Evolutionary conservation across 208 protist species (phyloP), one percentile per base, ranked within the genome.

Genomic region (Wallacemonas rigidus): DNA sequence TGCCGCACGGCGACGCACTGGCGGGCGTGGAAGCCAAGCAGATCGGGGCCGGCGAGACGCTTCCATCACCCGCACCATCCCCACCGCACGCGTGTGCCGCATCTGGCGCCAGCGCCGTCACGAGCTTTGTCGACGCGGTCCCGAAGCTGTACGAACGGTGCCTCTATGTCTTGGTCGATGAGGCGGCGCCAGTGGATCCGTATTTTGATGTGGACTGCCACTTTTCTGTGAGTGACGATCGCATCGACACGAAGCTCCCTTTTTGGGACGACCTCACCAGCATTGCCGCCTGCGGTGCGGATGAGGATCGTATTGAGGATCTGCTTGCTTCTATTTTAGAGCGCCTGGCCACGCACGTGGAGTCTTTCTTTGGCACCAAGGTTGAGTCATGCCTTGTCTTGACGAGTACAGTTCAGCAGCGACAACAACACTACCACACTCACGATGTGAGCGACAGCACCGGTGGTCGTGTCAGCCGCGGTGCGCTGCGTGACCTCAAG

Each of bases 131-230:
- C 12, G 69, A 58, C 9, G 74, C 85, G 48, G 80, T 96, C 15
- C 83, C 83, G 4, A 50, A 72, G 15, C 69, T 38, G 11, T 73
- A 64, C 11, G 75, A 87, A 3, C 89, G 91, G n/a, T 88, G 86
- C 71, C 54, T 96, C 15, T 96, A 96, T 74, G 85, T 88, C 2
- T 45, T 96, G 7, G 71, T 96, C 0, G 91, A 96, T 53, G 86
- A 94, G 56, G 62, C 73, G 3, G 73, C 81, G 4, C 72, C 89
- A 2, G 77, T 94, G 9, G 91, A 96, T 67, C 91, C 91, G 2
- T 96, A 85, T 70, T 92, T 96, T 67, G 91, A 96, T 68, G 76
- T 96, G 47, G 91, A 96, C 76, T 88, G 82, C 61, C 61, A 76
- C 43, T 85, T 74, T 74, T 45, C 43, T 17, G 38, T 39, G 26